These are phyloP conservation scores for Stemphylium lycopersici DNA, from an alignment of 2,329 filamentous ascomycete genomes.

Conservation along the genomic window DNA sequence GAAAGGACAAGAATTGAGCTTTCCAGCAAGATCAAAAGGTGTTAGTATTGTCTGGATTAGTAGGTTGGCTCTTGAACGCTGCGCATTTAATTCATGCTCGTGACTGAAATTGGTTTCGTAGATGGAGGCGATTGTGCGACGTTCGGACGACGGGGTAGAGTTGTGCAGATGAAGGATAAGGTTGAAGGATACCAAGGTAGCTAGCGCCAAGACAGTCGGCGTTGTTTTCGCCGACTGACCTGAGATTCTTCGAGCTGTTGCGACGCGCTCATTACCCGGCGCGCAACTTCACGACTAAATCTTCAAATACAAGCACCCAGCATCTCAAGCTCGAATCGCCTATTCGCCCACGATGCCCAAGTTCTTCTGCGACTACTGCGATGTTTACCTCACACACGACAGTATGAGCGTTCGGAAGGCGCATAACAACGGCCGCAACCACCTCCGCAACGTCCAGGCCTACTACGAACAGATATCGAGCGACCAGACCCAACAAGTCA, in stretches of 20 bases:
- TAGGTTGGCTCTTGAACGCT: too few relatives aligned
- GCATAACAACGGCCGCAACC: slow-evolving; percentile 95
- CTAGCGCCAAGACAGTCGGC: slow-evolving; percentile 25
- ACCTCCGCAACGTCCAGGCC: slow-evolving; percentile 95
- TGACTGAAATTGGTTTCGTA: too few relatives aligned
- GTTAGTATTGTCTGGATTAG: too few relatives aligned
- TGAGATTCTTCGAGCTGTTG: slow-evolving; percentile 28
- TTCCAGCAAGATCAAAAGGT: too few relatives aligned
- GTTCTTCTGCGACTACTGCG: slow-evolving; percentile 83
- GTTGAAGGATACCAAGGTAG: background rate
- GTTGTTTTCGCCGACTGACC: slow-evolving; percentile 17
- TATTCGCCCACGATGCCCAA: slow-evolving; percentile 27
- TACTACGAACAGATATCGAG: slow-evolving; percentile 99
- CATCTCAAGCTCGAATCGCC: background rate
- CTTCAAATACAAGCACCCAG: background rate
- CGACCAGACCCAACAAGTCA: slow-evolving; percentile 97
- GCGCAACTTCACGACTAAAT: slow-evolving; percentile 4
- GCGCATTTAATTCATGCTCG: too few relatives aligned
- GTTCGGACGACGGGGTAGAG: too few relatives aligned
- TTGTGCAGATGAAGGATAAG: background rate
- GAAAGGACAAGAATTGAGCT: too few relatives aligned
- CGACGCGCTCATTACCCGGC: slow-evolving; percentile 21
- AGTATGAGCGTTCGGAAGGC: slow-evolving; percentile 99
- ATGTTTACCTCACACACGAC: slow-evolving; percentile 99
- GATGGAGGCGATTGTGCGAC: too few relatives aligned